These are phyloP conservation scores for Pseudogymnoascus sp. DNA, from an alignment of 2,329 filamentous ascomycete species.

Conservation along the genomic window DNA sequence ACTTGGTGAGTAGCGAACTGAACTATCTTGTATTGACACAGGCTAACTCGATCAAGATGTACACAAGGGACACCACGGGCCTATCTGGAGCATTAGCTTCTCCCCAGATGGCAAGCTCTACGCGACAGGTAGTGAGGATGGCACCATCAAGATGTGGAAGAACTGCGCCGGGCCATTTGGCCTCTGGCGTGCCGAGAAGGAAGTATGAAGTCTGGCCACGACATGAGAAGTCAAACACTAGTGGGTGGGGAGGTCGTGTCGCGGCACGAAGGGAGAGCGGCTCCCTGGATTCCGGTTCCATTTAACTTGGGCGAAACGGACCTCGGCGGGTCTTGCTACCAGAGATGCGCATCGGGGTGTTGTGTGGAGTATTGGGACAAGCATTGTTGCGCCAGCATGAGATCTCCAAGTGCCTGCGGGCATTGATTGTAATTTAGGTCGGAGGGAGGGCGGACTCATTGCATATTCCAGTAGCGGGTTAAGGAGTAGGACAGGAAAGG, in stretches of 20 bases:
- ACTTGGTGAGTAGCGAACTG: conserved; percentile 47
- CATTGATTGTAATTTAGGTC: conserved; percentile 3
- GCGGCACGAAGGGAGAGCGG: not conserved
- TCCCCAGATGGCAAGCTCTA: conserved; percentile 94
- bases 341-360: not conserved
- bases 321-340: not conserved
- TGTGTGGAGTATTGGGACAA: not conserved
- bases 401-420: not conserved
- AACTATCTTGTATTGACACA: not conserved
- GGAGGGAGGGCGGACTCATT: conserved; percentile 4
- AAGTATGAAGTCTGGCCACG: not conserved
- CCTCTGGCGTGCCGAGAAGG: conserved; percentile 41
- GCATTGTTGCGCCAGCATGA: not conserved
- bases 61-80: conserved; percentile 94
- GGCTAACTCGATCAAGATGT: conserved; percentile 51
- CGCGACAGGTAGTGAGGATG: conserved; percentile 92
- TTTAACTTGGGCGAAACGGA: not conserved
- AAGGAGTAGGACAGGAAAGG: not conserved
- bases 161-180: conserved; percentile 60
- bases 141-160: conserved; percentile 90
- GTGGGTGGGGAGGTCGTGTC: not conserved
- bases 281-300: not conserved
- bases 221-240: not conserved
- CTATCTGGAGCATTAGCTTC: conserved; percentile 93
- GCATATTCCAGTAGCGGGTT: not conserved